Conservation (phyloP, 2,329 filamentous ascomycete species). For the Aureobasidium mangrovei region DNA sequence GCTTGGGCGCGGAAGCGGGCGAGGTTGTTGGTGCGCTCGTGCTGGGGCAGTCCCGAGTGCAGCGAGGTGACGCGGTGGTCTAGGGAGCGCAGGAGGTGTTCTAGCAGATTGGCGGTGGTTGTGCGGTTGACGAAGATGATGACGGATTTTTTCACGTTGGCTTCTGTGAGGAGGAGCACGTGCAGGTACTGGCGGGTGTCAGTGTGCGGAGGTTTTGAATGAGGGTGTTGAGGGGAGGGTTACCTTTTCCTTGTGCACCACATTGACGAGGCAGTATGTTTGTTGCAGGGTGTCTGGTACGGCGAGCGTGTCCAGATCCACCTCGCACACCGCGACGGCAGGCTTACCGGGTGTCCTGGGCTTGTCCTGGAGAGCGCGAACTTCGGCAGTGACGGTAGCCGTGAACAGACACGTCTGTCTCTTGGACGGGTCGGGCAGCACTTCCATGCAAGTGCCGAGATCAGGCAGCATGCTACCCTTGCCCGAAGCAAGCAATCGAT, state of each 20-base stretch:
- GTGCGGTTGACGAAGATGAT: constrained; percentile 96
- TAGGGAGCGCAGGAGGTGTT: constrained; percentile 77
- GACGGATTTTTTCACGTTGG: constrained; percentile 64
- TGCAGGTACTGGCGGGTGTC: constrained; percentile 61
- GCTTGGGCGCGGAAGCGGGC: constrained; percentile 84
- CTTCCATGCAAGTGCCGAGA: constrained; percentile 76
- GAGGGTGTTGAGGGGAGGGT: background rate
- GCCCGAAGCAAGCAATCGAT: constrained; percentile 68
- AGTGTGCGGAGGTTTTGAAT: background rate
- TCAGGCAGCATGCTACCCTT: constrained; percentile 89
- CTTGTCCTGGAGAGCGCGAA: constrained; percentile 74
- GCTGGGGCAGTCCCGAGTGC: constrained; percentile 78
- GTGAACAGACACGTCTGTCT: constrained; percentile 96
- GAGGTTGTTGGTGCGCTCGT: constrained; percentile 77
- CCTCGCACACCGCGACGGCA: constrained; percentile 81
- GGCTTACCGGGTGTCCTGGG: constrained; percentile 59
- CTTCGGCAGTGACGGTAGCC: constrained; percentile 87
- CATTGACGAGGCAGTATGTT: constrained; percentile 76
- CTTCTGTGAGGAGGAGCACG: constrained; percentile 70
- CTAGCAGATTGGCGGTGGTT: constrained; percentile 76
- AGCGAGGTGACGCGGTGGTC: constrained; percentile 85
- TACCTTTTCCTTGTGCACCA: constrained; percentile 74
- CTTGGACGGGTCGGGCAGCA: constrained; percentile 65
- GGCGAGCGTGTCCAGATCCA: constrained; percentile 62
- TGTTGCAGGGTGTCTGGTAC: constrained; percentile 75